These are phyloP conservation scores for Collybia nuda DNA, from an alignment of 768 basidiomycete genomes.

Conservation along the genomic window DNA sequence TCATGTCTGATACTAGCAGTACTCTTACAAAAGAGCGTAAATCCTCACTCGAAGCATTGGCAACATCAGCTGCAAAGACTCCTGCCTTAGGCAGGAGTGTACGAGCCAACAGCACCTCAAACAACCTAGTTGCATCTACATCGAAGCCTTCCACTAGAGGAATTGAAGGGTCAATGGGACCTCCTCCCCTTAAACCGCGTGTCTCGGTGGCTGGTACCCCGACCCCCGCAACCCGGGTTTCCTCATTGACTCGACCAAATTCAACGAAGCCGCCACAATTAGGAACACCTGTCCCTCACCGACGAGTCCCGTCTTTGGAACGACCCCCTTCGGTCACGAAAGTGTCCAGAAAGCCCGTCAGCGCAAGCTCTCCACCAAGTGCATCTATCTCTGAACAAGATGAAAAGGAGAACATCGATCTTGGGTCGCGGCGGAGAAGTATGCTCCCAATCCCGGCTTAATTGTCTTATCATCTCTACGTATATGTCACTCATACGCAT, in stretches of 20 bases:
- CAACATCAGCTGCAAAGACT: constrained; percentile 25
- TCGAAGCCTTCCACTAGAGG: constrained; percentile 13
- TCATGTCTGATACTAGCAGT: constrained; percentile 49
- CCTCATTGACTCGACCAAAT: constrained; percentile 35
- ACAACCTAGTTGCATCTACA: constrained; percentile 22
- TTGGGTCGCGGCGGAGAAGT: constrained; percentile 25
- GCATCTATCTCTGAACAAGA: constrained; percentile 35
- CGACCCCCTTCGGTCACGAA: constrained; percentile 33
- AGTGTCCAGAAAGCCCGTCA: constrained; percentile 28
- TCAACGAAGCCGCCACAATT: constrained; percentile 30
- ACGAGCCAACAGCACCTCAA: constrained; percentile 37
- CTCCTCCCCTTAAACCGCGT: constrained; percentile 41
- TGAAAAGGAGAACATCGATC: constrained; percentile 61
- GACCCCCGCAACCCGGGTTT: constrained; percentile 32
- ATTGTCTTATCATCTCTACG: not conserved
- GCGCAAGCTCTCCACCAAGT: constrained; percentile 36
- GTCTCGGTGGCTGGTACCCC: constrained; percentile 35
- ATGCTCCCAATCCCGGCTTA: constrained; percentile 31
- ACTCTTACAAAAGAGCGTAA: constrained; percentile 34
- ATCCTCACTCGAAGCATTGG: constrained; percentile 33
- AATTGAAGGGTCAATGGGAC: constrained; percentile 50
- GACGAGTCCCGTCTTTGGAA: constrained; percentile 31
- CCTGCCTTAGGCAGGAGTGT: constrained; percentile 50
- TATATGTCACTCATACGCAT: not conserved
- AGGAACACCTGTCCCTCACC: constrained; percentile 30